Evolutionary conservation across 1,284 basidiomycete species (phyloP), one percentile per base, ranked within the genome.

Genomic region (Tilletia indica): DNA sequence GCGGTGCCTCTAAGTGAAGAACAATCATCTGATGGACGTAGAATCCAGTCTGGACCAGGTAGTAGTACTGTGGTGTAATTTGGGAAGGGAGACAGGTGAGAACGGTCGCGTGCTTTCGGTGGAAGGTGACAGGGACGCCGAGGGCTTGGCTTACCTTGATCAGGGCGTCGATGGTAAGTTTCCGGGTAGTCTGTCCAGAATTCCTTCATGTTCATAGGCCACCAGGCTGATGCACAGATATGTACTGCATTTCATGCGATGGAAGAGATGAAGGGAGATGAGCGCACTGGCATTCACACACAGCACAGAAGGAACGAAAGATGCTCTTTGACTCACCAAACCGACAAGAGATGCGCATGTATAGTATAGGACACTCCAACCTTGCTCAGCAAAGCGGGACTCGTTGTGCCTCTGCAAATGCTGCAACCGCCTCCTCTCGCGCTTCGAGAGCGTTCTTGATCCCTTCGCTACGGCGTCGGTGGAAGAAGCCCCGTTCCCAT

Each of bases 1-100:
- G 88, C 70, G 90, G 88, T 66, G 91, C 94, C 85, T 99, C 96
- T n/a, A 93, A 91, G 84, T 97, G 84, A 84, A 99, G 88, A 70
- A 96, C 91, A 74, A 97, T 87, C 21, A 97, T 87, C 85, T 96
- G 93, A 82, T 98, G 94, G 72, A 92, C 86, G 87, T 97, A 98
- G 86, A 95, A 97, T 9, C 93, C 93, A n/a, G 89, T 90, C 85
- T 97, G 92, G 11, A 89, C 89, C 56, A 99, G 89, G 84, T 99
- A 80, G 70, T 78, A 76, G 39, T 72, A 78, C 67, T 78, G 74
- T 72, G 42, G 42, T 45, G 42, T 31, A 31, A 45, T 45, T 45
- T 45, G 42, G 9, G 42, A 8, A 14, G 42, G 31, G 64, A 2
- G n/a, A 21, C 6, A 38, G 16, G 70, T 54, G 19, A 42, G 31